Percentiles rank a stretch among this genome's conserved stretches.
Conservation (phyloP, 805 yeast species). For the Metschnikowia aberdeeniae region DNA sequence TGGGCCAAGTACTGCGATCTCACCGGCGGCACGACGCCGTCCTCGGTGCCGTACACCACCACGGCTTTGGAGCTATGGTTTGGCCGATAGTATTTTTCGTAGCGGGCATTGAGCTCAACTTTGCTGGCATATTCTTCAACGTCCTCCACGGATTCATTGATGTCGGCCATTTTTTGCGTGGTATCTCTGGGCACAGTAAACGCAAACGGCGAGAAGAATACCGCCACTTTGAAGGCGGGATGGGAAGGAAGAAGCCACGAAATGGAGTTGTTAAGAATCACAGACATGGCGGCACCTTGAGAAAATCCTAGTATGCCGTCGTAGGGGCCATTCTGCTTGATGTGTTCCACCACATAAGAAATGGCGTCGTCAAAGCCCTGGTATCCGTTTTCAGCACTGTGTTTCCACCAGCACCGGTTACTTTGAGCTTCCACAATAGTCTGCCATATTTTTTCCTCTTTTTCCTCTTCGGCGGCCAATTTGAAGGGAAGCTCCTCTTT, state of each 20-base stretch:
- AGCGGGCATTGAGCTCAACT: slow-evolving; percentile 20
- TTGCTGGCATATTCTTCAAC: slow-evolving; percentile 18
- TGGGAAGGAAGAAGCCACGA: slow-evolving; percentile 21
- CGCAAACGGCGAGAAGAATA: slow-evolving; percentile 35
- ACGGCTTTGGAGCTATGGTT: slow-evolving; percentile 23
- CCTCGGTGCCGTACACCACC: slow-evolving; percentile 29
- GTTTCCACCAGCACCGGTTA: slow-evolving; percentile 39
- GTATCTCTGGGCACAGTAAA: slow-evolving; percentile 24
- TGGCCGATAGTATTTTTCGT: slow-evolving; percentile 18
- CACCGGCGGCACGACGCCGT: slow-evolving; percentile 30
- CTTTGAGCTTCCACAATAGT: slow-evolving; percentile 23
- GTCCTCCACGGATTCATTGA: slow-evolving; percentile 22
- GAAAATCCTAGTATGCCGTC: slow-evolving; percentile 41
- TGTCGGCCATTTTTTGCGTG: slow-evolving; percentile 14
- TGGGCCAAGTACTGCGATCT: slow-evolving; percentile 25
- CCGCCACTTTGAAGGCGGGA: slow-evolving; percentile 25
- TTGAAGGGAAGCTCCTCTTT: slow-evolving; percentile 29
- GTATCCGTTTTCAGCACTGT: slow-evolving; percentile 18
- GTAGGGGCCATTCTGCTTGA: slow-evolving; percentile 37
- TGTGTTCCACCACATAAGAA: slow-evolving; percentile 23
- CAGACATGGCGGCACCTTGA: slow-evolving; percentile 41
- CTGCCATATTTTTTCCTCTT: slow-evolving; percentile 29
- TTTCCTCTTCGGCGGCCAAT: slow-evolving; percentile 24
- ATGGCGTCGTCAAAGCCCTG: slow-evolving; percentile 28
- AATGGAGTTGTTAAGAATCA: slow-evolving; percentile 25